Base-by-base conservation (phyloP, 257 asterid species). In the Lycium ferocissimum region DNA sequence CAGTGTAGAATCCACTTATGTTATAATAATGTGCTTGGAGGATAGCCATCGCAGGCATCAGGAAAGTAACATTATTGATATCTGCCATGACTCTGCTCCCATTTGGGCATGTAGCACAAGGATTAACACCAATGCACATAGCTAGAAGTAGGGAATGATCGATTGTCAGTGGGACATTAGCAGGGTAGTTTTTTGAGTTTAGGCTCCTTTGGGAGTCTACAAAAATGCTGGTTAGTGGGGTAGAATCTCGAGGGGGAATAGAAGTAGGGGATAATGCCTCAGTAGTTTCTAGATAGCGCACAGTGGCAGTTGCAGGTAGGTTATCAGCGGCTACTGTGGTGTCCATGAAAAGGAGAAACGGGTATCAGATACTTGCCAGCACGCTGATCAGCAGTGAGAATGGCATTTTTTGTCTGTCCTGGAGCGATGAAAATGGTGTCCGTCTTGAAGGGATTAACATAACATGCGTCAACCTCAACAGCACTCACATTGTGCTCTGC, bases 371-470 rank as follows among this genome's bases (percentile, higher is more conserved):
- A 93, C 53, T 90, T 88, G 57, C 92, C 94, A 51, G 13, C 11
- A 18, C 26, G 62, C 63, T 89, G 93, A 80, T 94, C 91, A 9
- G 97, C 92, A 10, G 84, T 84, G 80, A 93, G 81, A 54, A 94
- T 85, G 69, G 89, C 95, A 82, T 72, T 93, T 11, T 95, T 93
- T 8, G 98, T 93, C 76, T 94, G 98, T 76, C 98, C 98, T 33
- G 98, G 95, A 37, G 91, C 95, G 57, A 92, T 88, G 93, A 92
- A 94, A 59, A 93, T 82, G 85, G 93, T 92, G 87, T 92, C 95
- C 0, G 95, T 93, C 81, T 84, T 56, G 88, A 93, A 93, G 73
- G 98, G 93, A 22, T 93, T 94, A 0, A 94, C 91, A 89, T 94
- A 93, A 17, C 57, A 5, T 18, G 95, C 95, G 61, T 94, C 98